Evolutionary conservation across 805 yeast genomes (phyloP).

Genomic region (Cyberlindnera misumaiensis): DNA sequence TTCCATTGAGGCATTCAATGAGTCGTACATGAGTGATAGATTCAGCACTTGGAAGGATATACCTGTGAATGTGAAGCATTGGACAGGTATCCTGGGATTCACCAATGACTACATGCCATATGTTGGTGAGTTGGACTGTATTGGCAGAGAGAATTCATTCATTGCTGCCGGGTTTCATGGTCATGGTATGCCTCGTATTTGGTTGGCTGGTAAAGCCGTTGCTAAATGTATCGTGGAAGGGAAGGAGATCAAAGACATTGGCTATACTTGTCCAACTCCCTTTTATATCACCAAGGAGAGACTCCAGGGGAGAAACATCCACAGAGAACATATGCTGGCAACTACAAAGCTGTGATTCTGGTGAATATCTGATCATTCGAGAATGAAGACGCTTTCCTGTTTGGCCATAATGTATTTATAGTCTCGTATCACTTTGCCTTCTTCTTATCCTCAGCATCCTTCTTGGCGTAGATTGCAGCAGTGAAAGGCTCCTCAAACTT

Average conservation of each 20-base stretch:
- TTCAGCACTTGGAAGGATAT: conserved; percentile 29
- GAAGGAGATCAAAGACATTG: conserved; percentile 10
- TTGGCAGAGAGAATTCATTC: conserved; percentile 26
- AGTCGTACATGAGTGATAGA: conserved; percentile 24
- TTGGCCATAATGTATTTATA: background rate
- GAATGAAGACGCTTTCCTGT: background rate
- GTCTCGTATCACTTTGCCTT: conserved; percentile 18
- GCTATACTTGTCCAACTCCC: conserved; percentile 14
- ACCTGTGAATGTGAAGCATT: conserved; percentile 23
- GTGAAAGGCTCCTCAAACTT: conserved; percentile 96
- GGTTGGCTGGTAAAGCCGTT: conserved; percentile 34
- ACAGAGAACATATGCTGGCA: too few relatives aligned
- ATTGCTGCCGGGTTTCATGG: conserved; percentile 43
- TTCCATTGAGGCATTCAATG: conserved; percentile 19
- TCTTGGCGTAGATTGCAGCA: conserved; percentile 76
- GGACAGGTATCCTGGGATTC: conserved; percentile 44
- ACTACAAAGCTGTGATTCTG: too few relatives aligned
- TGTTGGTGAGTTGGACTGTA: conserved; percentile 32
- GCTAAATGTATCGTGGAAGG: conserved; percentile 22
- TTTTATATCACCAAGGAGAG: conserved; percentile 16
- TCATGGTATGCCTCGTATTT: conserved; percentile 46
- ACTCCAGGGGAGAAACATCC: conserved; percentile 8
- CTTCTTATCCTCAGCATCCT: conserved; percentile 37
- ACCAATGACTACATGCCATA: conserved; percentile 35
- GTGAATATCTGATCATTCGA: too few relatives aligned